A percentile compares a stretch with the other conserved stretches of the same genome.
phyloP scores from a whole-genome alignment of 139 green algal species.

The Chlorella sp. region DNA sequence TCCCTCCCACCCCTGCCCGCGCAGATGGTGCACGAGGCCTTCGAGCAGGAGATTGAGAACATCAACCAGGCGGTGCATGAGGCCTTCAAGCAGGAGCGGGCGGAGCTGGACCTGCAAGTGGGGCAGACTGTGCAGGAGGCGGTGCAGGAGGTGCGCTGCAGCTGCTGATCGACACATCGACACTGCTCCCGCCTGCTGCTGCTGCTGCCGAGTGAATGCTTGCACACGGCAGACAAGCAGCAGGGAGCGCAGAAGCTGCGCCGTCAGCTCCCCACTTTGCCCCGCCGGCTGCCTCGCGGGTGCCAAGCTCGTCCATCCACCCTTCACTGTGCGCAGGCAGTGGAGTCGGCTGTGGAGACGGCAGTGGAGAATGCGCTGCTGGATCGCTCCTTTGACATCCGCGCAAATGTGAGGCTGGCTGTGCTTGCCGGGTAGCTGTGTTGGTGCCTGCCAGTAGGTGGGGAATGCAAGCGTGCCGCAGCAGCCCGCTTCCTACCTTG shows the following conservation, averaged over 20 bases:
- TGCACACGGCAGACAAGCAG: too few species aligned
- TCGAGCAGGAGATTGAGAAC: slow-evolving; percentile 29
- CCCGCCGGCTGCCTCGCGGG: too few species aligned
- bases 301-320: too few species aligned
- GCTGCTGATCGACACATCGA: too few species aligned
- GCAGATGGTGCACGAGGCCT: slow-evolving; percentile 21
- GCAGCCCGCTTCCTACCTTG: too few species aligned
- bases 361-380: slow-evolving; percentile 2
- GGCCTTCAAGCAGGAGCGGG: neutral
- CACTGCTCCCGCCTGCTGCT: neutral
- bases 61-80: slow-evolving; percentile 25
- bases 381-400: slow-evolving; percentile 26
- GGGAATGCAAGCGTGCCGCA: too few species aligned
- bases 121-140: neutral
- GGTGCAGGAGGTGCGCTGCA: neutral
- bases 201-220: too few species aligned
- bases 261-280: too few species aligned
- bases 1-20: neutral
- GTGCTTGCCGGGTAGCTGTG: too few species aligned
- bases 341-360: slow-evolving; percentile 1
- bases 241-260: too few species aligned
- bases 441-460: too few species aligned
- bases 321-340: slow-evolving; percentile 3
- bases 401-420: slow-evolving; percentile 21
- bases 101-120: neutral